Evolutionary conservation across 2,329 filamentous ascomycete species (phyloP).

Genomic region (Fusarium staphyleae): DNA sequence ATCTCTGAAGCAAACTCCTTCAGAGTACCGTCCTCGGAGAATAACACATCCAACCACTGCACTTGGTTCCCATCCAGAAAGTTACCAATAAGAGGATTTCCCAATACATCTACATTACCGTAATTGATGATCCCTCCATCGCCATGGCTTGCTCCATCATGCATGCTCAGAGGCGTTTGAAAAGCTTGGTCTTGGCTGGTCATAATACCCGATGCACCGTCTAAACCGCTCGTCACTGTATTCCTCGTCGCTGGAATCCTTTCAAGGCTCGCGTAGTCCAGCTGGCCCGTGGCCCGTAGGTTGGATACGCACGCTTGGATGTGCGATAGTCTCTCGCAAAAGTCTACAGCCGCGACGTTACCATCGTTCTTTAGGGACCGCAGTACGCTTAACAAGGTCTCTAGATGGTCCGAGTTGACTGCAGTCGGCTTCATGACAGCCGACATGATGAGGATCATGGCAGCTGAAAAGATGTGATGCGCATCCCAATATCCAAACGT

Average conservation of each 20-base stretch:
- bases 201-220: not conserved
- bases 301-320: constrained; percentile 32
- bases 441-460: constrained; percentile 44
- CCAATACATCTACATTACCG: constrained; percentile 34
- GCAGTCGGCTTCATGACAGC: constrained; percentile 42
- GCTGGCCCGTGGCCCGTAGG: constrained; percentile 19
- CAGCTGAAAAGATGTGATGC: constrained; percentile 44
- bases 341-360: constrained; percentile 42
- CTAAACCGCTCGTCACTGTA: not conserved
- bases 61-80: constrained; percentile 40
- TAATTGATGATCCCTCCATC: constrained; percentile 18
- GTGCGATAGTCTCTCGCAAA: constrained; percentile 41
- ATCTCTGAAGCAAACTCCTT: constrained; percentile 40
- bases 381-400: constrained; percentile 42
- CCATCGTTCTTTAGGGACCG: constrained; percentile 43
- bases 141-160: not conserved
- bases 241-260: not conserved
- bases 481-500: constrained; percentile 47
- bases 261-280: constrained; percentile 10
- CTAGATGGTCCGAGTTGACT: constrained; percentile 39
- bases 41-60: constrained; percentile 38
- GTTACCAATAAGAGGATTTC: constrained; percentile 39
- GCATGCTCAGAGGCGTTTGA: constrained; percentile 13
- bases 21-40: constrained; percentile 38
- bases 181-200: not conserved